Conservation (phyloP, 495 filamentous ascomycete species). For the Penicillium parvum region DNA sequence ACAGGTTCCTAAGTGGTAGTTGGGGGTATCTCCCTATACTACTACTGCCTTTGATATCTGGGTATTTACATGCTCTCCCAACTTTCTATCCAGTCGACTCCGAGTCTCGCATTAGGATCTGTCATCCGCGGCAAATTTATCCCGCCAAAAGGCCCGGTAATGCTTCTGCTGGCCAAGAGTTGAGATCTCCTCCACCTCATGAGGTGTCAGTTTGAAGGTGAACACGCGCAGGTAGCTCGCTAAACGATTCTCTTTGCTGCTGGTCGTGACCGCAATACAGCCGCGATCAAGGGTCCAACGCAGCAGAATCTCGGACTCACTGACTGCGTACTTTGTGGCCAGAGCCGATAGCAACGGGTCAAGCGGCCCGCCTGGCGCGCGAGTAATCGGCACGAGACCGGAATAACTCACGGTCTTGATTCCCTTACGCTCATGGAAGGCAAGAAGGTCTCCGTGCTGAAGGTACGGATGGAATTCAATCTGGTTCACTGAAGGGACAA, state of each 20-base stretch:
- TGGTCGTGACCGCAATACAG: slow-evolving; percentile 73
- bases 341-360: slow-evolving; percentile 57
- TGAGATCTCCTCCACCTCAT: slow-evolving; percentile 65
- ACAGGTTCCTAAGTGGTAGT: no score
- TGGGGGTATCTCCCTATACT: no score
- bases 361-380: slow-evolving; percentile 62
- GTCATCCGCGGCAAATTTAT: slow-evolving; percentile 58
- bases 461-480: slow-evolving; percentile 88
- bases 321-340: slow-evolving; percentile 75
- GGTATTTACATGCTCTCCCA: no score
- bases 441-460: slow-evolving; percentile 65
- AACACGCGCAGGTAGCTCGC: slow-evolving; percentile 57
- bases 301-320: slow-evolving; percentile 61
- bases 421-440: slow-evolving; percentile 58
- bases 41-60: no score
- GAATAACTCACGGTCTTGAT: slow-evolving; percentile 70
- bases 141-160: slow-evolving; percentile 62
- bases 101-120: slow-evolving; percentile 34
- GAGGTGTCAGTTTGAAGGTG: slow-evolving; percentile 66
- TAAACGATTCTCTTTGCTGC: slow-evolving; percentile 65
- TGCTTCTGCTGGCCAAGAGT: slow-evolving; percentile 61
- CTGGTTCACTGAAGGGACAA: slow-evolving; percentile 73
- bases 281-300: slow-evolving; percentile 81
- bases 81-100: background rate
- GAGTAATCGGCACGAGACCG: slow-evolving; percentile 62